phyloP scores from a whole-genome alignment of 306 rosid genomes.

The Vigna hirtella region DNA sequence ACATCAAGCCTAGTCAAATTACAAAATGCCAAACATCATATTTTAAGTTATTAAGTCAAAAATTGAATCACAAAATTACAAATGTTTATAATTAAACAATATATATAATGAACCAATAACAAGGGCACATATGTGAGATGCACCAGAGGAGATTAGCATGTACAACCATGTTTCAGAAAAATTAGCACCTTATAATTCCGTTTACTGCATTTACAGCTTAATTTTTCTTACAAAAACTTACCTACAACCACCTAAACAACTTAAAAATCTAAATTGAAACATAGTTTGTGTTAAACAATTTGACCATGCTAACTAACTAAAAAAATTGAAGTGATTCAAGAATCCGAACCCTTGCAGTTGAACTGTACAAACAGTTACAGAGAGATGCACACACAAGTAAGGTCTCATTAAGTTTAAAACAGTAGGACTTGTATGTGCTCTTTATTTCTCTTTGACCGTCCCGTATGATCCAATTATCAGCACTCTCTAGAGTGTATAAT shows the following conservation, averaged over 20 bases:
- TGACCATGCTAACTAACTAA: conserved; percentile 15
- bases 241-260: background rate
- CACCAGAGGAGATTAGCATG: conserved; percentile 12
- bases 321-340: conserved; percentile 21
- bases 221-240: conserved; percentile 7
- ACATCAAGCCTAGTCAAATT: conserved; percentile 76
- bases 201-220: background rate
- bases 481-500: background rate
- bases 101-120: conserved; percentile 27
- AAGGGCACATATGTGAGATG: conserved; percentile 13
- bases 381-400: background rate
- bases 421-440: background rate
- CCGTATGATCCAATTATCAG: conserved; percentile 16
- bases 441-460: conserved; percentile 12
- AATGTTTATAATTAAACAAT: background rate
- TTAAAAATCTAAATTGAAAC: background rate
- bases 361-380: conserved; percentile 33
- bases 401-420: conserved; percentile 7
- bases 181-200: conserved; percentile 4
- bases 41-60: conserved; percentile 34
- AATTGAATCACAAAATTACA: conserved; percentile 18
- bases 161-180: background rate
- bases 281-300: conserved; percentile 14
- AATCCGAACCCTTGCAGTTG: conserved; percentile 24
- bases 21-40: conserved; percentile 37